Evolutionary conservation across 2,329 filamentous ascomycete genomes (phyloP), one percentile per base, ranked within the genome.

Genomic region (Aureobasidium mangrovei): DNA sequence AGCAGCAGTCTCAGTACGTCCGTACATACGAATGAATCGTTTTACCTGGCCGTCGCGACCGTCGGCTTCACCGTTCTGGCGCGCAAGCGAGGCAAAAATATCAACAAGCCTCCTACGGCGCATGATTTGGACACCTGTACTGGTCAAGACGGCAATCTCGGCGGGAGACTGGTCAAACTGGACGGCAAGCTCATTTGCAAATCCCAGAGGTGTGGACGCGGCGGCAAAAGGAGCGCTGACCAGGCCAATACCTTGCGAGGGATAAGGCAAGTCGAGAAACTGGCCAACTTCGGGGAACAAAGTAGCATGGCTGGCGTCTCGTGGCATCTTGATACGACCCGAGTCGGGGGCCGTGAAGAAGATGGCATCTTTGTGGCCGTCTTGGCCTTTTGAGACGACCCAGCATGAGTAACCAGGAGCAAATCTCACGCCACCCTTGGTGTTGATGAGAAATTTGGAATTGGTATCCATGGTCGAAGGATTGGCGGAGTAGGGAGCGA

Each of bases 121-220:
- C 53, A 97, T 81, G 6, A 95, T 80, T 63, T 96, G 89, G 52
- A 98, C 82, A 2, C 93, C 93, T 10, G 82, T 89, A 62, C 93
- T 95, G 32, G 93, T 97, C 53, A 98, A 77, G 44, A 98, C 82
- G 1, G 91, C 93, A 59, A 97, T 83, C 65, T 98, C 91, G 48
- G 85, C 83, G 0, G 86, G 79, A 0, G 83, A 76, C 57, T 87
- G 79, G 64, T 98, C 93, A 62, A 93, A 98, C 63, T 98, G 94
- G n/a, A 95, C 86, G 1, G 93, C 89, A 54, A 97, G 76, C 70
- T 98, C 93, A 62, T 98, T 98, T 8, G 91, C 91, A 63, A 95
- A 97, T 0, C 91, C 91, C 26, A 82, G 67, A 0, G 88, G 86
- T 28, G 81, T 79, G 8, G 72, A 72, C 0, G 83, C 78, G 7